Percentiles rank a stretch among this genome's conserved stretches.
phyloP scores from a whole-genome alignment of 192 early-diverging fungal species.

The Backusella tuberculispora region DNA sequence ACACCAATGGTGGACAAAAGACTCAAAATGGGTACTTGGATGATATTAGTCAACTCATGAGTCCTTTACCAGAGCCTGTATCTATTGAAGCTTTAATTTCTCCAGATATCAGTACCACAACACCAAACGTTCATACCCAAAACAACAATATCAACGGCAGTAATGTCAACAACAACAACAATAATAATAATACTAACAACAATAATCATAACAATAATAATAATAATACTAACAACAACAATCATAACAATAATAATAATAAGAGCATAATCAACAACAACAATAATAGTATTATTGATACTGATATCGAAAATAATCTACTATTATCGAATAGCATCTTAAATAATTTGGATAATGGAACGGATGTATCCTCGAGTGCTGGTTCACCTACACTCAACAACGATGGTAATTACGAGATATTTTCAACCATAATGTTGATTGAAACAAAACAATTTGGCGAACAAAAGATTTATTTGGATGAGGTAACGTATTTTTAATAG shows the following conservation, averaged over 20 bases:
- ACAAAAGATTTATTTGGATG: background rate
- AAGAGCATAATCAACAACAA: too few species aligned
- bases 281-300: background rate
- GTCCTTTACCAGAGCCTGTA: background rate
- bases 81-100: too few species aligned
- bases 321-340: background rate
- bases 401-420: background rate
- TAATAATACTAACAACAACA: too few species aligned
- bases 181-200: too few species aligned
- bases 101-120: too few species aligned
- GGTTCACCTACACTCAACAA: background rate
- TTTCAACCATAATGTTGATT: background rate
- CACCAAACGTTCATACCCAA: too few species aligned
- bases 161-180: too few species aligned
- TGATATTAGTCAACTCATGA: constrained; percentile 13
- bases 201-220: too few species aligned
- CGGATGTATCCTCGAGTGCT: background rate
- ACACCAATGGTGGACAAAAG: background rate
- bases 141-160: too few species aligned
- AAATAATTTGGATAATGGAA: background rate
- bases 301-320: background rate
- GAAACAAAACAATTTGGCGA: background rate
- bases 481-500: background rate
- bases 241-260: too few species aligned
- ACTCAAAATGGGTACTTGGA: background rate